Conservation (phyloP, 306 rosid genomes). For the Erythrophleum fordii region DNA sequence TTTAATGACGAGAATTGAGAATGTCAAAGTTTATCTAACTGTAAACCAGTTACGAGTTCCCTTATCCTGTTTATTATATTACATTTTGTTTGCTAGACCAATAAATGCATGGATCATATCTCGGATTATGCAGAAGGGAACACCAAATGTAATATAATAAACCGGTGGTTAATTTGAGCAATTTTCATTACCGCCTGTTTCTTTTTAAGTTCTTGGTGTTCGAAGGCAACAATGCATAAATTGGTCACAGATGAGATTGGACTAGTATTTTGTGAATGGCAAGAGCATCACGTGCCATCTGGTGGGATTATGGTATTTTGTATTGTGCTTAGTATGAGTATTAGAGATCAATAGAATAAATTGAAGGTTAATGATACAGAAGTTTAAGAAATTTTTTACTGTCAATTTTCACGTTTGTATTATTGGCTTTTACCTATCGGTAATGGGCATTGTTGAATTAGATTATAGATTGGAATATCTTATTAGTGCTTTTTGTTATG, state of each 20-base stretch:
- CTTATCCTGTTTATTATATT: conserved; percentile 1
- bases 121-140: neutral
- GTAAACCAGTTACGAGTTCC: neutral
- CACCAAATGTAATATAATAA: neutral
- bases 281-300: too few relatives aligned
- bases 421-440: neutral
- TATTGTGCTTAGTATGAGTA: neutral
- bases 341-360: neutral
- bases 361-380: too few relatives aligned
- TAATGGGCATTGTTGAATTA: neutral
- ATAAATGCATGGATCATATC: conserved; percentile 17
- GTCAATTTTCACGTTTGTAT: neutral
- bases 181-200: neutral
- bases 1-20: conserved; percentile 1
- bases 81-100: conserved; percentile 10
- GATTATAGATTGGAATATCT: too few relatives aligned
- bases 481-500: too few relatives aligned
- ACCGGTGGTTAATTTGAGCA: neutral
- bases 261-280: too few relatives aligned
- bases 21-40: conserved; percentile 8
- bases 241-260: neutral
- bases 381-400: too few relatives aligned
- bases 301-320: too few relatives aligned
- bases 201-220: neutral
- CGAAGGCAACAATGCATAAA: neutral